These are phyloP conservation scores for Cocos nucifera DNA, from an alignment of 176 grass and related monocot genomes.

Conservation along the genomic window DNA sequence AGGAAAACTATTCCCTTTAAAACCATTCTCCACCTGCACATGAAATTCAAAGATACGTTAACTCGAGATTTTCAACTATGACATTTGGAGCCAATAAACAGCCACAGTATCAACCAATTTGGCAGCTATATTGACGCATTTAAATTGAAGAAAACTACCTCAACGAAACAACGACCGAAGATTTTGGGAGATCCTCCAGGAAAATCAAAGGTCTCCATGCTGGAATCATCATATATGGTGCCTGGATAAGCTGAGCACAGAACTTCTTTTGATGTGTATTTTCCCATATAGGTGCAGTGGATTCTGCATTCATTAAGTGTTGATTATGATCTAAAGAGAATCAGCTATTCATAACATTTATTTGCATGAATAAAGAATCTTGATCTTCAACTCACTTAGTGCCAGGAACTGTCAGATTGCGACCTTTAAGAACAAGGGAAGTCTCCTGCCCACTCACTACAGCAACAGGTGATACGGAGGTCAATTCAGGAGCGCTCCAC, in stretches of 20 bases:
- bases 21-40: conserved; percentile 89
- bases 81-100: too few relatives aligned
- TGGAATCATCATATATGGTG: conserved; percentile 98
- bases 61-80: too few relatives aligned
- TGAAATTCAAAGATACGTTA: not conserved
- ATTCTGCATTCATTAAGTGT: conserved; percentile 49
- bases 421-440: conserved; percentile 69
- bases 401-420: conserved; percentile 86
- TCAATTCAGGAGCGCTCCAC: conserved; percentile 93
- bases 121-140: not conserved
- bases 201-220: conserved; percentile 82
- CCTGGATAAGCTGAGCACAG: conserved; percentile 80
- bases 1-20: conserved; percentile 93
- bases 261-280: conserved; percentile 87
- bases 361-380: not conserved
- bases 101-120: not conserved
- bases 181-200: conserved; percentile 49
- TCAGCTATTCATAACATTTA: not conserved
- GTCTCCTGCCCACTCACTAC: conserved; percentile 71
- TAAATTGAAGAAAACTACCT: conserved; percentile 34
- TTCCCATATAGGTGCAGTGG: conserved; percentile 75
- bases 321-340: conserved; percentile 5
- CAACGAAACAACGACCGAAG: conserved; percentile 82
- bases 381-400: conserved; percentile 56
- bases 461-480: conserved; percentile 77